These are phyloP conservation scores for Cladorrhinum sp. DNA, from an alignment of 2,329 filamentous ascomycete species.

Conservation along the genomic window DNA sequence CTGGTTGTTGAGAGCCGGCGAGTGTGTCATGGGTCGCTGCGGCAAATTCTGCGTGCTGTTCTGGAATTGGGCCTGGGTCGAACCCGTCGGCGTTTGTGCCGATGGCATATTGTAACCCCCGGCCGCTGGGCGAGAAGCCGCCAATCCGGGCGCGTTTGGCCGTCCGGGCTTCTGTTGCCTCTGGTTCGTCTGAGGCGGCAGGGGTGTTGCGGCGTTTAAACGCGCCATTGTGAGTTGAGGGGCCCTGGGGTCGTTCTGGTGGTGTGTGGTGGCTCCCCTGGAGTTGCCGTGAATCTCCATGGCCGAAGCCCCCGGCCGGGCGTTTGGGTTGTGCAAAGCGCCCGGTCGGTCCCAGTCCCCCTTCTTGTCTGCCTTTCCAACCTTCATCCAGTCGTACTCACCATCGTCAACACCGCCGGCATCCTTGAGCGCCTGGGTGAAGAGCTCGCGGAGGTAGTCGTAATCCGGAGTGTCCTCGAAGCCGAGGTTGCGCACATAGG, in stretches of 20 bases:
- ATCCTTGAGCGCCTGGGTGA: slow-evolving; percentile 93
- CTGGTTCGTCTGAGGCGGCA: slow-evolving; percentile 67
- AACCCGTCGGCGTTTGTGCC: slow-evolving; percentile 74
- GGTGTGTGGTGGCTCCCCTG: slow-evolving; percentile 63
- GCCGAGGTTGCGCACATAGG: slow-evolving; percentile 93
- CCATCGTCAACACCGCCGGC: slow-evolving; percentile 93
- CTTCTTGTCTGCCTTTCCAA: slow-evolving; percentile 78
- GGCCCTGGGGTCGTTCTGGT: slow-evolving; percentile 52
- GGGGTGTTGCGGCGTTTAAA: slow-evolving; percentile 93
- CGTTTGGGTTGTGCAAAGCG: slow-evolving; percentile 72
- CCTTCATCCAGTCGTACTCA: slow-evolving; percentile 99
- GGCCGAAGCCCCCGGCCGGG: slow-evolving; percentile 74
- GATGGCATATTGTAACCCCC: slow-evolving; percentile 67
- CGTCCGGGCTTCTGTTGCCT: slow-evolving; percentile 66
- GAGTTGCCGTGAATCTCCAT: slow-evolving; percentile 77
- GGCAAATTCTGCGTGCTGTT: slow-evolving; percentile 88
- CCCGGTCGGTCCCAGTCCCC: slow-evolving; percentile 70
- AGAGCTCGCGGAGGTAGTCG: slow-evolving; percentile 93
- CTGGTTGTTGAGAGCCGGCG: slow-evolving; percentile 33
- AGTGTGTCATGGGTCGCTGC: slow-evolving; percentile 59
- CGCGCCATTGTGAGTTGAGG: slow-evolving; percentile 71
- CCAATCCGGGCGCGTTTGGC: slow-evolving; percentile 72
- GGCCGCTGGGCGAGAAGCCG: slow-evolving; percentile 55
- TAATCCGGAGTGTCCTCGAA: slow-evolving; percentile 99
- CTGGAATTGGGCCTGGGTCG: slow-evolving; percentile 94